Percentiles rank a stretch among this genome's conserved stretches.
Conservation (phyloP, 148 eudicot species). For the Camellia japonica region DNA sequence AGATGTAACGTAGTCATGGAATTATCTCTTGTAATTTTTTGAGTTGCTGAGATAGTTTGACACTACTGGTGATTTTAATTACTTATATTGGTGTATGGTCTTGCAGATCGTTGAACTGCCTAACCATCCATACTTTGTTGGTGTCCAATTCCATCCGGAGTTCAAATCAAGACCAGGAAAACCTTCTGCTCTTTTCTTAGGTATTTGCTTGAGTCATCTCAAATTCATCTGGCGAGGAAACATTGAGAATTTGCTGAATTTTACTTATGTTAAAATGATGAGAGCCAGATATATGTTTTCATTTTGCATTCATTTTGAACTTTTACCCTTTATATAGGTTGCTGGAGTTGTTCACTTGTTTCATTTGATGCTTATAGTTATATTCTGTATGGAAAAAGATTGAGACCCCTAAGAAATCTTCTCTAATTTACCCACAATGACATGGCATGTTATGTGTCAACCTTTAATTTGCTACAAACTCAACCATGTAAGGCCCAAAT, state of each 20-base stretch:
- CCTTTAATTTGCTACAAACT: no score
- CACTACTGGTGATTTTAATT: not conserved
- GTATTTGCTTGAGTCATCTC: slow-evolving; percentile 30
- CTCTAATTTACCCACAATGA: no score
- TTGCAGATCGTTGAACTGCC: slow-evolving; percentile 81
- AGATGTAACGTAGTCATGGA: slow-evolving; percentile 10
- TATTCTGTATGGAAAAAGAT: no score
- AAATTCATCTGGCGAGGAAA: not conserved
- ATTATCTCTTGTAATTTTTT: not conserved
- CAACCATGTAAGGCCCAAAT: no score
- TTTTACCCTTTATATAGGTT: not conserved
- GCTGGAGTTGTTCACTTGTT: not conserved
- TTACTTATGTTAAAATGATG: not conserved
- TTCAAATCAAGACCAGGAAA: slow-evolving; percentile 91
- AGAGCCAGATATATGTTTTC: not conserved
- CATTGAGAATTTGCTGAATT: not conserved
- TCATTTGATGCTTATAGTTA: not conserved
- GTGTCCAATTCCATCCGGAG: slow-evolving; percentile 97
- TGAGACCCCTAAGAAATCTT: no score
- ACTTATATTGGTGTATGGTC: not conserved
- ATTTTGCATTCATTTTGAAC: not conserved
- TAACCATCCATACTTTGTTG: slow-evolving; percentile 76
- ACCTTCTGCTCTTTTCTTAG: slow-evolving; percentile 87
- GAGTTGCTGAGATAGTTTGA: not conserved
- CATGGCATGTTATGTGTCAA: no score